phyloP scores from a whole-genome alignment of 768 basidiomycete species.

The Flagelloscypha sp. region DNA sequence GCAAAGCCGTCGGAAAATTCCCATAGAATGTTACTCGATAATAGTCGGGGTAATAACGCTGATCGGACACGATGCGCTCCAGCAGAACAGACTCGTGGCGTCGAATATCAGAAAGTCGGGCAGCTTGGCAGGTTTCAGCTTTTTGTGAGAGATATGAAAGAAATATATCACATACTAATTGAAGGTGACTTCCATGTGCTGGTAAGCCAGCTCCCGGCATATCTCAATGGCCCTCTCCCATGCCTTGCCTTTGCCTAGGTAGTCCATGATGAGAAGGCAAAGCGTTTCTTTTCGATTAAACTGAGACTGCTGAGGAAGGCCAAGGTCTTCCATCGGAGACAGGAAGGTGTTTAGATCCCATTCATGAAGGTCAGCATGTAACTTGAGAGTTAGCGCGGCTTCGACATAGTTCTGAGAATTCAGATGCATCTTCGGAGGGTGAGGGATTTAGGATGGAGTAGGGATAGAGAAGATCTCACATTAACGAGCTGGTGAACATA shows the following conservation, averaged over 20 bases:
- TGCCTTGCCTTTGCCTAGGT: constrained; percentile 93
- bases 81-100: constrained; percentile 80
- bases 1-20: constrained; percentile 77
- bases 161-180: constrained; percentile 60
- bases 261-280: constrained; percentile 86
- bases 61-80: constrained; percentile 77
- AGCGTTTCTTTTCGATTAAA: constrained; percentile 93
- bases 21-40: constrained; percentile 93
- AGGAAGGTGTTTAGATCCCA: constrained; percentile 83
- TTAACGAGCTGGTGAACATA: constrained; percentile 93
- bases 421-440: constrained; percentile 60
- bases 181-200: constrained; percentile 85
- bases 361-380: constrained; percentile 88
- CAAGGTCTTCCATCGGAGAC: constrained; percentile 82
- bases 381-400: constrained; percentile 85
- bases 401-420: constrained; percentile 88
- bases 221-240: constrained; percentile 93
- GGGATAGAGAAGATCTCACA: constrained; percentile 33
- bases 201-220: constrained; percentile 82
- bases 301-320: constrained; percentile 84
- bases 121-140: constrained; percentile 13
- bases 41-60: constrained; percentile 86
- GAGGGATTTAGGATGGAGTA: constrained; percentile 8
- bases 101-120: constrained; percentile 76
- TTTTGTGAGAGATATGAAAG: background rate